Evolutionary conservation across 768 basidiomycete species (phyloP).

Genomic region (Cyathus striatus): DNA sequence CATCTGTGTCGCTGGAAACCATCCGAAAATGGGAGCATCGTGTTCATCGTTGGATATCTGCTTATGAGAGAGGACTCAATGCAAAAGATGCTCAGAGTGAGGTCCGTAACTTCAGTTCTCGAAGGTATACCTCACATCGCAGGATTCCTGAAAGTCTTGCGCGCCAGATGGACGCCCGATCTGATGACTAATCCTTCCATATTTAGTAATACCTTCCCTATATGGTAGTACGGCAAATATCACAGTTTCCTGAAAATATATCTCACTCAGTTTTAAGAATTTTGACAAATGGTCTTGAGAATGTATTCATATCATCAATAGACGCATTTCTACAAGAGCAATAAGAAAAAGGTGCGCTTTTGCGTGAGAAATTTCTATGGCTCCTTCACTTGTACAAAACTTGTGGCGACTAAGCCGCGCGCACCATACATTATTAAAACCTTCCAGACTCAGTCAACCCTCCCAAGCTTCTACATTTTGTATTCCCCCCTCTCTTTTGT

Average conservation of each 20-base stretch:
- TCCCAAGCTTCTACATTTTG: too few species aligned
- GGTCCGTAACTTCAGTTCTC: conserved; percentile 21
- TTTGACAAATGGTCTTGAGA: conserved; percentile 8
- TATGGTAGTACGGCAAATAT: conserved; percentile 5
- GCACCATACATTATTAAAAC: too few species aligned
- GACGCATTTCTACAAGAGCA: too few species aligned
- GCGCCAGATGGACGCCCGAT: conserved; percentile 5
- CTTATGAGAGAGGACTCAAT: conserved; percentile 18
- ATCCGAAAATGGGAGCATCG: conserved; percentile 25
- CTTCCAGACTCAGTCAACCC: too few species aligned
- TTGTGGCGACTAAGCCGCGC: too few species aligned
- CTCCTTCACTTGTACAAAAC: too few species aligned
- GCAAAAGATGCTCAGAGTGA: conserved; percentile 17
- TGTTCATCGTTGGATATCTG: conserved; percentile 18
- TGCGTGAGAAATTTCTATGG: too few species aligned
- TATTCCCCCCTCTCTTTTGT: too few species aligned
- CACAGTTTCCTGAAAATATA: conserved; percentile 7
- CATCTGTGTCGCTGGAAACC: conserved; percentile 11
- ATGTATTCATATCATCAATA: too few species aligned
- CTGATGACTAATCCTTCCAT: neutral
- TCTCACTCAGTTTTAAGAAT: conserved; percentile 11
- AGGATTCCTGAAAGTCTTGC: conserved; percentile 11
- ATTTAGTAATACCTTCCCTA: conserved; percentile 8
- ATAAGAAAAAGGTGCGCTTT: too few species aligned
- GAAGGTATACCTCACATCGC: conserved; percentile 15